These are phyloP conservation scores for Samsoniella hepiali DNA, from an alignment of 2,329 filamentous ascomycete species.

Conservation along the genomic window DNA sequence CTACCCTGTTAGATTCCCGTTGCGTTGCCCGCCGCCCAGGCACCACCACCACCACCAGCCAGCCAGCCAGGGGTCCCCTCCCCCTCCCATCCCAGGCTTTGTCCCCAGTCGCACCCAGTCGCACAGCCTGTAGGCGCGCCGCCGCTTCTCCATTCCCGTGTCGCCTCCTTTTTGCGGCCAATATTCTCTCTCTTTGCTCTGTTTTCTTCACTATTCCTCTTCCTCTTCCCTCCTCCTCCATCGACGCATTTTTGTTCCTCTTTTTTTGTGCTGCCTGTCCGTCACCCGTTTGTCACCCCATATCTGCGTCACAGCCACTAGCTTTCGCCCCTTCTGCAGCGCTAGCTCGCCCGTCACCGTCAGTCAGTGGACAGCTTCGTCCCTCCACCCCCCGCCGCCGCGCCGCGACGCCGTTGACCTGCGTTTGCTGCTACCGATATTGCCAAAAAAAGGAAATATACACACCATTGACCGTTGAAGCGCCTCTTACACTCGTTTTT, in stretches of 20 bases:
- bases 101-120: not conserved
- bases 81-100: not conserved
- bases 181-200: not conserved
- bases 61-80: not conserved
- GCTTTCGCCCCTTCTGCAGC: not conserved
- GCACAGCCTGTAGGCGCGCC: not conserved
- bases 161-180: not conserved
- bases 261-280: not conserved
- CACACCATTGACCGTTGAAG: not conserved
- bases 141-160: not conserved
- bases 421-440: conserved; percentile 7
- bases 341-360: not conserved
- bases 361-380: not conserved
- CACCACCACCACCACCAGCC: too few species aligned
- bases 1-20: not conserved
- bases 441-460: not conserved
- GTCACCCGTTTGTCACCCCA: not conserved
- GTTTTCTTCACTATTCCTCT: not conserved
- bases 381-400: not conserved
- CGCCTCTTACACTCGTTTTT: not conserved
- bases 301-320: not conserved
- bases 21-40: too few species aligned
- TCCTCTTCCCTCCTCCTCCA: not conserved
- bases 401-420: not conserved
- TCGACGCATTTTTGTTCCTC: not conserved